These are phyloP conservation scores for Pichia sp. DNA, from an alignment of 1,139 yeast genomes.

Conservation along the genomic window DNA sequence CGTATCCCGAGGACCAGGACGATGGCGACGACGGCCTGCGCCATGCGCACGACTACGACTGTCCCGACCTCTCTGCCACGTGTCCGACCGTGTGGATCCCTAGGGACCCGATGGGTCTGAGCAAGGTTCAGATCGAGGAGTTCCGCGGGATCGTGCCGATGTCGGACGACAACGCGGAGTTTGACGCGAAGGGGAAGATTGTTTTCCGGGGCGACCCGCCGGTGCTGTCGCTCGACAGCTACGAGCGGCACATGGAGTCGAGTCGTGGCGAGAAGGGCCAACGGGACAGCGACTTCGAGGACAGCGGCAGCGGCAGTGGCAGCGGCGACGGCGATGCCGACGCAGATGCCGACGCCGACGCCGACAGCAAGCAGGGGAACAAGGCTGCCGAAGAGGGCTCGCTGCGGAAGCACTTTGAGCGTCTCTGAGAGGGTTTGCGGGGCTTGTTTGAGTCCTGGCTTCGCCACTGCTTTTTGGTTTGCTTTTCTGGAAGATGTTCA, in stretches of 20 bases:
- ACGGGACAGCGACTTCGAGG: not conserved
- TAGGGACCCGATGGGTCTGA: slow-evolving; percentile 64
- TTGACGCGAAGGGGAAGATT: slow-evolving; percentile 51
- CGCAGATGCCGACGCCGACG: not conserved
- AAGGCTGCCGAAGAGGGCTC: not conserved
- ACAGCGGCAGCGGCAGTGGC: not conserved
- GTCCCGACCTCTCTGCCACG: slow-evolving; percentile 57
- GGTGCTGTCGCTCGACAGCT: not conserved
- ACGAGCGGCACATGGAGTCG: not conserved
- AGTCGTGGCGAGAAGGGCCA: not conserved
- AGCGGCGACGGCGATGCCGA: not conserved
- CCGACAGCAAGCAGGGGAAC: too few relatives aligned
- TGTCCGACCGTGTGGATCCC: slow-evolving; percentile 71
- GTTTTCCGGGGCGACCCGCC: slow-evolving; percentile 65
- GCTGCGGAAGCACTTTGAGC: slow-evolving; percentile 2
- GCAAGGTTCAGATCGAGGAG: slow-evolving; percentile 54
- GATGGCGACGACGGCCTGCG: slow-evolving; percentile 38
- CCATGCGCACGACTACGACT: slow-evolving; percentile 54
- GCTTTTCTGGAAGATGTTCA: not conserved
- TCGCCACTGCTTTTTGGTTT: not conserved
- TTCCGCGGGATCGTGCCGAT: slow-evolving; percentile 56
- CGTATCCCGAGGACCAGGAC: slow-evolving; percentile 38
- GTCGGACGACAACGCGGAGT: slow-evolving; percentile 52
- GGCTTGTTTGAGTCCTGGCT: not conserved
- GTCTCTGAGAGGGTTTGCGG: not conserved